Base-by-base conservation (phyloP, 2,329 filamentous ascomycete genomes). In the Dactylonectria macrodidyma region DNA sequence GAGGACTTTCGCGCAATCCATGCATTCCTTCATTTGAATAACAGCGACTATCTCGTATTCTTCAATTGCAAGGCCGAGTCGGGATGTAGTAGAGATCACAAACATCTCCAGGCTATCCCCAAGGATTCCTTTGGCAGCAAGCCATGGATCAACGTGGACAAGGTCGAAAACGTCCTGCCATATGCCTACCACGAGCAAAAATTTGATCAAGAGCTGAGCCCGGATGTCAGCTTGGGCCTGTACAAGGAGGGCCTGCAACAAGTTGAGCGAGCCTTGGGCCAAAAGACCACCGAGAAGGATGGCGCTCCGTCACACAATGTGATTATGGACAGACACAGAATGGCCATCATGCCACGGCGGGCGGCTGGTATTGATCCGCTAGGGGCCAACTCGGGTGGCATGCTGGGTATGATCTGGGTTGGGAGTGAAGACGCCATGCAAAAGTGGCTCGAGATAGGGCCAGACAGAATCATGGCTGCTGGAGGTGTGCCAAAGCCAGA, bases 41-140 rank as follows among this genome's bases (percentile, higher is more conserved):
- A 69, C 3, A 75, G 68, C 8, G 73, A 79, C 6, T 78, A 83
- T 66, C 79, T 83, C 63, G 74, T 80, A 14, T 82, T 87, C 19
- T 87, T 81, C 76, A 87, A 87, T 69, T 85, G 85, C 72, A 80
- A 81, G 0, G 77, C 79, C 46, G 77, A 77, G 4, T 82, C 81
- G 7, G 85, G 85, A 1, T 84, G 84, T 60, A 86, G 83, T 59
- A 73, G 85, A 10, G 72, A 82, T 56, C 86, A 87, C 68, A 87
- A 87, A 73, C 85, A 87, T 75, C 66, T 87, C 66, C 85, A 87
- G 68, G 70, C 82, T 1, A 72, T 85, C 7, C 82, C 82, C 6
- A 68, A 63, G n/a, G 67, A 66, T n/a, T 65, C 63, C 0, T 75
- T 71, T 67, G 62, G 59, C 60, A 71, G 30, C 75, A 77, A 71